A percentile compares a stretch with the other conserved stretches of the same genome.
phyloP scores from a whole-genome alignment of 2,329 filamentous ascomycete species.

The Verticillium nubilum region DNA sequence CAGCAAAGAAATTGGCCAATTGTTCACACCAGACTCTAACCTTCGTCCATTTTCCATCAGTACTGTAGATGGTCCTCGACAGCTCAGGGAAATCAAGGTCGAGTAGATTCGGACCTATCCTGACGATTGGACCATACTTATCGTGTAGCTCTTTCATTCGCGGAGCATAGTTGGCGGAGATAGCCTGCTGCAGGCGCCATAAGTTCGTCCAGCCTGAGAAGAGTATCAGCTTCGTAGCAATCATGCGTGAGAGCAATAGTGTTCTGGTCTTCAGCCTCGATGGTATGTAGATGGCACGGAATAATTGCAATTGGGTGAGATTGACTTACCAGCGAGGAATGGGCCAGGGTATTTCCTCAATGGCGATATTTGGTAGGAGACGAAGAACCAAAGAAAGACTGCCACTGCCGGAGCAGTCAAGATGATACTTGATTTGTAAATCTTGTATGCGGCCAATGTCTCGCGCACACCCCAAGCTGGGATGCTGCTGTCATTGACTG shows the following conservation, averaged over 20 bases:
- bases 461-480: not conserved
- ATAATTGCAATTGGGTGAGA: too few relatives aligned
- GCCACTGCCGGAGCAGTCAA: not conserved
- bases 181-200: constrained; percentile 18
- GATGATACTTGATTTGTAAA: not conserved
- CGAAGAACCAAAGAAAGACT: constrained; percentile 2
- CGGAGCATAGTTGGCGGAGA: constrained; percentile 13
- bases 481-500: not conserved
- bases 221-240: too few relatives aligned
- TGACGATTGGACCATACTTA: constrained; percentile 23
- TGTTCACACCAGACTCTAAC: too few relatives aligned
- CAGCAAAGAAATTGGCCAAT: too few relatives aligned
- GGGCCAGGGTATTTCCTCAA: constrained; percentile 26
- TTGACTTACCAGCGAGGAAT: constrained; percentile 19
- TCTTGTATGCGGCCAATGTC: not conserved
- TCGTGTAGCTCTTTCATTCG: constrained; percentile 19
- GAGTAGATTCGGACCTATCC: constrained; percentile 21
- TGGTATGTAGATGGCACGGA: too few relatives aligned
- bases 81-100: constrained; percentile 20
- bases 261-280: too few relatives aligned
- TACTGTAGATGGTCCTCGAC: constrained; percentile 21
- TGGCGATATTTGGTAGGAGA: constrained; percentile 11
- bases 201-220: constrained; percentile 18
- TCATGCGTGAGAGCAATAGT: too few relatives aligned
- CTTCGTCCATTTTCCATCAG: constrained; percentile 17